Evolutionary conservation across 2,329 filamentous ascomycete species (phyloP), one percentile per base, ranked within the genome.

Genomic region (Aspergillus glaucus): DNA sequence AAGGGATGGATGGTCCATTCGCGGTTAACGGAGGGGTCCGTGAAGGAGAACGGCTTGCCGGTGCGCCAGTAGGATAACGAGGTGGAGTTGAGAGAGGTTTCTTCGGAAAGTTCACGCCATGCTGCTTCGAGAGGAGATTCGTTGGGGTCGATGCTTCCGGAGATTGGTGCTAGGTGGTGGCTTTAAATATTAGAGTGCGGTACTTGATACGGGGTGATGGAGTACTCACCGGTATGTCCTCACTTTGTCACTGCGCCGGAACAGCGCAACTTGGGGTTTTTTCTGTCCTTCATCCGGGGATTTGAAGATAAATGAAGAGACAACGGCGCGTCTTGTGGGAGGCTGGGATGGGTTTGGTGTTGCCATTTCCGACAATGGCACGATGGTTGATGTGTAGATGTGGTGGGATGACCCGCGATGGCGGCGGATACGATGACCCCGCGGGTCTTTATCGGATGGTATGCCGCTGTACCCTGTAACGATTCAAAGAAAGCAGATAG

Each of bases 1-100:
- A 86, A 86, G 0, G 83, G 81, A 51, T 83, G 73, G 43, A 86
- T 74, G 5, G 73, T 81, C 82, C 83, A 86, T 58, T 79, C 71
- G 21, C 80, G 76, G 17, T 75, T 70, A 12, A 83, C 65, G 0
- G 68, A 68, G 3, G 71, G 59, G 55, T 86, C 82, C 4, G 59
- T 56, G 52, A 86, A 83, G 1, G 71, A 69, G 55, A 79, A 86
- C 3, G 77, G 75, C 50, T 81, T 81, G 1, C 82, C 83, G 21
- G 75, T 70, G 15, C 80, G 75, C 56, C 80, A 73, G 19, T 82
- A 69, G 2, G 70, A 68, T 6, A 84, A 59, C 0, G 73, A 72
- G 0, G 65, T 58, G 0, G 68, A 54, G 0, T 72, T 76, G 10
- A 86, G 71, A 1, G 69, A 72, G 0, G 83, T 86, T 62, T 86